These are phyloP conservation scores for Verticillium isaacii DNA, from an alignment of 2,329 filamentous ascomycete genomes.

Conservation along the genomic window DNA sequence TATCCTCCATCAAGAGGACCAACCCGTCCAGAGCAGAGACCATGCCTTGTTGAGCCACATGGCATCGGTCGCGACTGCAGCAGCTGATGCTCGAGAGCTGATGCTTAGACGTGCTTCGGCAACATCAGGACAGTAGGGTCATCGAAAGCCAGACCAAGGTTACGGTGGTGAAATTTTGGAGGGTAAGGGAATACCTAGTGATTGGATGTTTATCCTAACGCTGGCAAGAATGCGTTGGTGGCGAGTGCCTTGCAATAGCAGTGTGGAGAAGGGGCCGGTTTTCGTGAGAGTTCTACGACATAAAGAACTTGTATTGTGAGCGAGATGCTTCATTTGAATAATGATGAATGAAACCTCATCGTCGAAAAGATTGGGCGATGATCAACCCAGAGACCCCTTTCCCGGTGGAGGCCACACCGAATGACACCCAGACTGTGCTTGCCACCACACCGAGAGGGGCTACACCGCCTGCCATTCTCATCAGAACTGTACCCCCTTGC, in stretches of 20 bases:
- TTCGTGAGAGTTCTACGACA: no score
- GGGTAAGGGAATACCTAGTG: no score
- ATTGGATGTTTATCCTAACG: no score
- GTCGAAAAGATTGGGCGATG: no score
- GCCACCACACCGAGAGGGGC: background rate
- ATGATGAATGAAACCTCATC: background rate
- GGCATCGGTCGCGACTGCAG: constrained; percentile 20
- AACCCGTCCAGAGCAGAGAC: constrained; percentile 14
- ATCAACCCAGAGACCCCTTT: no score
- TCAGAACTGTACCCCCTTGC: background rate
- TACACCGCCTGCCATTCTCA: background rate
- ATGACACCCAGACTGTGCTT: background rate
- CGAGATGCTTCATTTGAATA: background rate
- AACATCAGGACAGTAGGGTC: constrained; percentile 5
- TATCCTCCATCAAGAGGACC: constrained; percentile 7
- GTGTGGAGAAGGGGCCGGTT: no score
- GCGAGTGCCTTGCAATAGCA: no score
- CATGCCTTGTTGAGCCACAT: constrained; percentile 27
- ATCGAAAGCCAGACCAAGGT: background rate
- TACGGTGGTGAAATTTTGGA: no score
- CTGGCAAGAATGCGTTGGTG: no score
- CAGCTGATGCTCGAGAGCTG: constrained; percentile 17
- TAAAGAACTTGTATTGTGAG: no score
- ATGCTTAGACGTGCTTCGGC: constrained; percentile 3
- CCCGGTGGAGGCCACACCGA: background rate